phyloP scores from a whole-genome alignment of 2,329 filamentous ascomycete species.

The Knufia petricola region DNA sequence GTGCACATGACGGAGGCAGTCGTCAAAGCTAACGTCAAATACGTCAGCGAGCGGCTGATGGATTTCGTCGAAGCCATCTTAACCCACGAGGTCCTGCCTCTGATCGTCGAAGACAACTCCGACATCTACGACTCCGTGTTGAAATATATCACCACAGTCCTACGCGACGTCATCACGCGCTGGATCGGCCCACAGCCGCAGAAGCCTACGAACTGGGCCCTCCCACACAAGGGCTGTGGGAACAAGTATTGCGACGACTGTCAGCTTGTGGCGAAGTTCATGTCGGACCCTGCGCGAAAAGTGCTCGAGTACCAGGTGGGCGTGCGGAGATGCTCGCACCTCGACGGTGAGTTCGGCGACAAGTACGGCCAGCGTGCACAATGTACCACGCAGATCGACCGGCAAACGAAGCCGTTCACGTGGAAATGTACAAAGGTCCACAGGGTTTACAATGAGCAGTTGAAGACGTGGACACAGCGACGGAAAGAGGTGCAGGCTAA shows the following conservation, averaged over 20 bases:
- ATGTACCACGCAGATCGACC: background rate
- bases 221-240: slow-evolving; percentile 20
- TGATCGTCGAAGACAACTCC: slow-evolving; percentile 16
- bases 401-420: background rate
- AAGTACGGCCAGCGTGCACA: background rate
- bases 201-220: slow-evolving; percentile 41
- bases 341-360: background rate
- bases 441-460: background rate
- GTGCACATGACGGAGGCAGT: background rate
- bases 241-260: background rate
- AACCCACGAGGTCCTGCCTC: slow-evolving; percentile 6
- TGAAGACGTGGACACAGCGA: background rate
- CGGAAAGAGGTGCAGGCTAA: background rate
- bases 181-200: slow-evolving; percentile 32
- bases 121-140: slow-evolving; percentile 1
- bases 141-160: slow-evolving; percentile 15
- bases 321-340: background rate
- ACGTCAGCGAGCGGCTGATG: background rate
- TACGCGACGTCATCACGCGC: slow-evolving; percentile 15
- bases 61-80: background rate
- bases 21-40: background rate
- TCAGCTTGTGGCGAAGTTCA: background rate
- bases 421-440: background rate
- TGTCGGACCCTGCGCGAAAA: background rate
- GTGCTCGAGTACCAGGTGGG: background rate